A percentile compares a stretch with the other conserved stretches of the same genome.
These are phyloP conservation scores for Blastocystis sp. DNA, from an alignment of 352 stramenopile species.

Conservation along the genomic window DNA sequence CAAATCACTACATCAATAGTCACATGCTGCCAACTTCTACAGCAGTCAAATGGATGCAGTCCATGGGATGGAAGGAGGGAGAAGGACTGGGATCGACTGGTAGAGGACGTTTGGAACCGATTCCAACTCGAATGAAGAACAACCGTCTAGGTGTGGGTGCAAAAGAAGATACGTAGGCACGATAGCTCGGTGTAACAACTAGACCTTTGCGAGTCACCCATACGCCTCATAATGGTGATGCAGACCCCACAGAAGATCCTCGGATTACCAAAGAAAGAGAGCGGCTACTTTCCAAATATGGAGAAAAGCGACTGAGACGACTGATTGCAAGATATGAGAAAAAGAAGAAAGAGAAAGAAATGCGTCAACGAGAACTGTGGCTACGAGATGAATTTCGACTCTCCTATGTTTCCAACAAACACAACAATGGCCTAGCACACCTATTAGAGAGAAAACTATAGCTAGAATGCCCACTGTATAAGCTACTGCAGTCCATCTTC, in stretches of 20 bases:
- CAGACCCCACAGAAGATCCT: not conserved
- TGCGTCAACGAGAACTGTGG: not conserved
- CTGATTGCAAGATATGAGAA: not conserved
- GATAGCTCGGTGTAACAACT: not conserved
- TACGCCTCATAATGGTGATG: not conserved
- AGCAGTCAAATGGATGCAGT: not conserved
- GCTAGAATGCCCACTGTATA: not conserved
- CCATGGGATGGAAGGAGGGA: conserved; percentile 50
- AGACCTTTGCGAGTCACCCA: conserved; percentile 33
- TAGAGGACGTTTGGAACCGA: conserved; percentile 31
- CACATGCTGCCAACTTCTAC: not conserved
- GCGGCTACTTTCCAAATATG: conserved; percentile 26
- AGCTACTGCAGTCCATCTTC: not conserved
- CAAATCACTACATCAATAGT: conserved; percentile 42
- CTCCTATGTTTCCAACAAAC: conserved; percentile 13
- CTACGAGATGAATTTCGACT: conserved; percentile 36
- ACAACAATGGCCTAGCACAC: not conserved
- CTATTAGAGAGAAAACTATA: not conserved
- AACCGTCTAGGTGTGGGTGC: conserved; percentile 45
- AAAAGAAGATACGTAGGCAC: not conserved
- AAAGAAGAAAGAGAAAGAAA: not conserved
- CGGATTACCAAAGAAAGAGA: not conserved
- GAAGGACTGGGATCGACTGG: conserved; percentile 16
- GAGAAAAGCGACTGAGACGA: not conserved
- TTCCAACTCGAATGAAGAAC: conserved; percentile 47